Conservation (phyloP, 1,284 basidiomycete species). For the Cutaneotrichosporon sp. region DNA sequence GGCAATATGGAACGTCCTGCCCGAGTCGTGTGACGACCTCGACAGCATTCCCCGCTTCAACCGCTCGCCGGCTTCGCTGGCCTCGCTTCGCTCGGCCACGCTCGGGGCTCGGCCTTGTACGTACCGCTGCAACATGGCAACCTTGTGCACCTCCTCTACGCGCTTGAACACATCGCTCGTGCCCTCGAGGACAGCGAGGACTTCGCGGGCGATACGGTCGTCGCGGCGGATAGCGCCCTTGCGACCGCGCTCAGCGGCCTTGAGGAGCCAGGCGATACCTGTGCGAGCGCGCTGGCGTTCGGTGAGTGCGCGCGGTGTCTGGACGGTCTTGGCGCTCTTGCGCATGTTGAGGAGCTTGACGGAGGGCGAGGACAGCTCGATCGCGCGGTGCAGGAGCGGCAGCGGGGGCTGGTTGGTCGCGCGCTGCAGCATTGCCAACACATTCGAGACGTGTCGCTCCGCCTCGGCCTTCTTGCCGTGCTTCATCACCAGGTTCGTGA, state of each 20-base stretch:
- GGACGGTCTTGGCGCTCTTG: conserved; percentile 59
- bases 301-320: conserved; percentile 62
- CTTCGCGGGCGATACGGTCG: conserved; percentile 67
- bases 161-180: conserved; percentile 55
- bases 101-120: conserved; percentile 41
- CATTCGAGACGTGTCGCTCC: conserved; percentile 56
- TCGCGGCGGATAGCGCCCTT: conserved; percentile 56
- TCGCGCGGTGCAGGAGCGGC: conserved; percentile 67
- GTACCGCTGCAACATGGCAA: conserved; percentile 75
- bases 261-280: conserved; percentile 64
- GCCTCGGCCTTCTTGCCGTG: conserved; percentile 67
- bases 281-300: conserved; percentile 68
- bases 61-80: too few relatives aligned
- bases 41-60: too few relatives aligned
- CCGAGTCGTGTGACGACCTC: too few relatives aligned
- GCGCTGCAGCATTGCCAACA: conserved; percentile 56
- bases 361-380: conserved; percentile 62
- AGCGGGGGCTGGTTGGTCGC: conserved; percentile 68
- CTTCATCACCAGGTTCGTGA: conserved; percentile 62
- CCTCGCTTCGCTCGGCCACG: background rate
- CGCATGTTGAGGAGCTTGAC: conserved; percentile 55
- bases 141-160: conserved; percentile 61
- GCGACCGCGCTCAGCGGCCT: conserved; percentile 53
- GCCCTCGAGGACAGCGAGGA: conserved; percentile 63
- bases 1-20: too few relatives aligned